Conservation (phyloP, 768 basidiomycete genomes). For the Termitomyces heimii region DNA sequence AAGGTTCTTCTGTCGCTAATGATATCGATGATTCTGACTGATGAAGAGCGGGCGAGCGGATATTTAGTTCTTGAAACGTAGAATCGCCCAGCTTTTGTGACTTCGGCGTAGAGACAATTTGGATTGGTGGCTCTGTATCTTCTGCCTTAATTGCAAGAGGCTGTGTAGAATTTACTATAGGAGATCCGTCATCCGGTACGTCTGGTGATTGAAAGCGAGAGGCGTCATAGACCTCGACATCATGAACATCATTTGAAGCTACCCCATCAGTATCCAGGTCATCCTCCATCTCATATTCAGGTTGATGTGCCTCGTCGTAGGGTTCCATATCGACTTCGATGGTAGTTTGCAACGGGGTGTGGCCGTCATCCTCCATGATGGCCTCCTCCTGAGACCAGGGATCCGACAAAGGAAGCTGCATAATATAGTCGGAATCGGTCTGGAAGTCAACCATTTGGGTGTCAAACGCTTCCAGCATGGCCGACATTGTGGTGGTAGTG, state of each 20-base stretch:
- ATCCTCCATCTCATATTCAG: slow-evolving; percentile 56
- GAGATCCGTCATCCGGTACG: slow-evolving; percentile 5
- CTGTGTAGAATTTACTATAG: slow-evolving; percentile 2
- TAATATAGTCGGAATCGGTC: slow-evolving; percentile 52
- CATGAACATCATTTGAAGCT: slow-evolving; percentile 28
- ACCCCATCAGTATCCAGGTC: slow-evolving; percentile 25
- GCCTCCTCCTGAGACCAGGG: slow-evolving; percentile 49
- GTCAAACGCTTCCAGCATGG: slow-evolving; percentile 51
- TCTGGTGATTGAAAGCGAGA: slow-evolving; percentile 24
- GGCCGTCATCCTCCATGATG: slow-evolving; percentile 54
- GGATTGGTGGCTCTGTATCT: background rate
- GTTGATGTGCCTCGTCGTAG: slow-evolving; percentile 37
- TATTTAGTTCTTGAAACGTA: background rate
- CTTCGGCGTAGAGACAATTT: background rate
- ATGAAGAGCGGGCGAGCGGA: background rate
- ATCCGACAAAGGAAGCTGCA: slow-evolving; percentile 45
- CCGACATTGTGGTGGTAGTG: slow-evolving; percentile 25
- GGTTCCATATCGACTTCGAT: slow-evolving; percentile 68
- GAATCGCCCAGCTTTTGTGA: background rate
- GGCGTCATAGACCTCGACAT: slow-evolving; percentile 45
- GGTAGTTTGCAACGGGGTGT: slow-evolving; percentile 24
- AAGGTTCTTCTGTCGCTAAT: background rate
- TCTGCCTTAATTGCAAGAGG: background rate
- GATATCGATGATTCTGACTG: background rate
- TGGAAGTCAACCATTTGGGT: slow-evolving; percentile 60